These are phyloP conservation scores for Syncephalastrum sp. DNA, from an alignment of 371 early-diverging fungal species.

Conservation along the genomic window DNA sequence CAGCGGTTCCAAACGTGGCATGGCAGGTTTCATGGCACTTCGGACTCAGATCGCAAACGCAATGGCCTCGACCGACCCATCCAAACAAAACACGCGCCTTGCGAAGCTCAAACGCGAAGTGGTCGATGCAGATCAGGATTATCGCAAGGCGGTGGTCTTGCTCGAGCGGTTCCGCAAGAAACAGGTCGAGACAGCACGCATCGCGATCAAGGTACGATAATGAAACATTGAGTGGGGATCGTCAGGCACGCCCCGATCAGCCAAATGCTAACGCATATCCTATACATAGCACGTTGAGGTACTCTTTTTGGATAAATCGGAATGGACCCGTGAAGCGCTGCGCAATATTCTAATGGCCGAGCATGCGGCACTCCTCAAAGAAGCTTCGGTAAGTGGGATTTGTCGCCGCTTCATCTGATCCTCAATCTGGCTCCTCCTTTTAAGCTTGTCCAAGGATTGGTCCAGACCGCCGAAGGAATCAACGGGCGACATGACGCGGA, in stretches of 20 bases:
- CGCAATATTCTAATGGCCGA: constrained; percentile 11
- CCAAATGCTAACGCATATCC: constrained; percentile 1
- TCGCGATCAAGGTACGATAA: constrained; percentile 12
- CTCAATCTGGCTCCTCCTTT: too few species aligned
- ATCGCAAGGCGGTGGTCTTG: constrained; percentile 9
- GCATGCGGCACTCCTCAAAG: constrained; percentile 9
- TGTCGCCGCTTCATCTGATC: constrained; percentile 11
- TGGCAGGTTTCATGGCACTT: constrained; percentile 43
- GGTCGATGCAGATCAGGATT: constrained; percentile 52
- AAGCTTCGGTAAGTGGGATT: constrained; percentile 10
- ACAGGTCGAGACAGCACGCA: constrained; percentile 11
- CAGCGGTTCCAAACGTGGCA: constrained; percentile 25
- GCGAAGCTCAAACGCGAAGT: constrained; percentile 58
- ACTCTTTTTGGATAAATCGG: constrained; percentile 15
- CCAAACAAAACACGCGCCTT: constrained; percentile 29
- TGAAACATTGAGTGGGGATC: too few species aligned
- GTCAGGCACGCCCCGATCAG: too few species aligned
- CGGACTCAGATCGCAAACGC: constrained; percentile 39
- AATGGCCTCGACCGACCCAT: constrained; percentile 19
- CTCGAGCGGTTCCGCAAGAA: constrained; percentile 5
- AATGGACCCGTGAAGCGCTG: constrained; percentile 12
- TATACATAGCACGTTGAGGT: constrained; percentile 12
- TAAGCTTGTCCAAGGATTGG: background rate
- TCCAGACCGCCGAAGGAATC: constrained; percentile 42
- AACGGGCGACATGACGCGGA: constrained; percentile 32